Conservation (phyloP, 2,329 filamentous ascomycete species). For the Trichoderma sp. region DNA sequence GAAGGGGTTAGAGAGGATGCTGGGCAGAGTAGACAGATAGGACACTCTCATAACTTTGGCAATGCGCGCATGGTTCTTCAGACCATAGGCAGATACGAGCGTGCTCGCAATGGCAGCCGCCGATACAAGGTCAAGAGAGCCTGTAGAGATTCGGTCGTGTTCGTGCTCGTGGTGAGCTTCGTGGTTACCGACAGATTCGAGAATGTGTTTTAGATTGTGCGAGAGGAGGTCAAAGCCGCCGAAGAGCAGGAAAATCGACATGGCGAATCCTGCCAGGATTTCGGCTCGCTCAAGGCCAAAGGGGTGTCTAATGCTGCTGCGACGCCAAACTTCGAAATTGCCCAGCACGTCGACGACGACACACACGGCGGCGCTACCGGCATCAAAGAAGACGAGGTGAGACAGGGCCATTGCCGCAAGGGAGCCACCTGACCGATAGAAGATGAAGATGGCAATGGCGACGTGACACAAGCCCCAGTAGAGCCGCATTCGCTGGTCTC, state of each 20-base stretch:
- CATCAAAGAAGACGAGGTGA: conserved; percentile 92
- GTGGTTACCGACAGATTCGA: conserved; percentile 63
- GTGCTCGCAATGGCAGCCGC: conserved; percentile 80
- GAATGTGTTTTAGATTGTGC: conserved; percentile 88
- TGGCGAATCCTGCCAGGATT: conserved; percentile 90
- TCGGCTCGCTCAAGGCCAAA: conserved; percentile 91
- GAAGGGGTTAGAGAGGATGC: conserved; percentile 88
- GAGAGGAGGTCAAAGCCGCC: conserved; percentile 95
- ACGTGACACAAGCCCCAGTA: conserved; percentile 91
- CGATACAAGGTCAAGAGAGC: conserved; percentile 77
- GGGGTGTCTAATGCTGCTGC: conserved; percentile 87
- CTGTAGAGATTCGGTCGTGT: conserved; percentile 65
- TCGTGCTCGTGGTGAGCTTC: conserved; percentile 67
- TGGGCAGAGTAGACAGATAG: conserved; percentile 77
- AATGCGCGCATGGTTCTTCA: conserved; percentile 89
- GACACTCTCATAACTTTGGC: conserved; percentile 86
- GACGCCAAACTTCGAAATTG: conserved; percentile 97
- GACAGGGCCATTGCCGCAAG: conserved; percentile 89
- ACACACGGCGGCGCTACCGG: conserved; percentile 85
- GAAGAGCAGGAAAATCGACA: conserved; percentile 95
- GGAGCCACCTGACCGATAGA: conserved; percentile 81
- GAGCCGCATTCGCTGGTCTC: conserved; percentile 76
- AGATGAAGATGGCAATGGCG: conserved; percentile 75
- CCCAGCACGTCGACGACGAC: conserved; percentile 88
- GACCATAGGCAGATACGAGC: conserved; percentile 77